Evolutionary conservation across 1,284 basidiomycete genomes (phyloP).

Genomic region (Rhodotorula sp.): DNA sequence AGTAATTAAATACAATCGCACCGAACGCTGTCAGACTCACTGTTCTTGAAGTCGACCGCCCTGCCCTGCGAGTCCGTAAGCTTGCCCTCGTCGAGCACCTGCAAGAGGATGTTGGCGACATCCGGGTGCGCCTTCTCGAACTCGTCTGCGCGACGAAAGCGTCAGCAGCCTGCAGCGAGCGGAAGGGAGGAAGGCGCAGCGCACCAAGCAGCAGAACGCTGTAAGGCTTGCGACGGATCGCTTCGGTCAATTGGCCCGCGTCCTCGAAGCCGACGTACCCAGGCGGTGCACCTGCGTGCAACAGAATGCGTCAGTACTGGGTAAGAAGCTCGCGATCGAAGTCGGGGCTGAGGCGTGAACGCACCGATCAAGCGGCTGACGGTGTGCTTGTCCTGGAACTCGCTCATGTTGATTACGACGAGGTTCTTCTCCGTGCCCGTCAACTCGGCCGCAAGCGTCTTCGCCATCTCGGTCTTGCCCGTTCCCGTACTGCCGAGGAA

Average conservation of each 20-base stretch:
- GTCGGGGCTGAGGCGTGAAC: conserved; percentile 50
- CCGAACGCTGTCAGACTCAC: conserved; percentile 44
- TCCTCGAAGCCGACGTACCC: conserved; percentile 48
- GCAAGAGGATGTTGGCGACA: conserved; percentile 84
- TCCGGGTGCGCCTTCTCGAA: conserved; percentile 82
- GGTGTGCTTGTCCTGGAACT: conserved; percentile 85
- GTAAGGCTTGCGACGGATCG: conserved; percentile 51
- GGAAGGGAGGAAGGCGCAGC: conserved; percentile 49
- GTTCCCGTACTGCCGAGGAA: conserved; percentile 80
- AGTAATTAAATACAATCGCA: not conserved
- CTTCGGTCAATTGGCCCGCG: conserved; percentile 75
- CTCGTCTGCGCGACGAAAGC: conserved; percentile 75
- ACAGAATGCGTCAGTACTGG: not conserved
- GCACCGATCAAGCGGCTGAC: conserved; percentile 79
- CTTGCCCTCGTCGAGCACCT: conserved; percentile 86
- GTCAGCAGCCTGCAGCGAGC: conserved; percentile 50
- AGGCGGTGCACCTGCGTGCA: conserved; percentile 74
- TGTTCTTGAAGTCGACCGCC: conserved; percentile 62
- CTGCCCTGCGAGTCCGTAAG: conserved; percentile 65
- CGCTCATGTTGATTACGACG: conserved; percentile 54
- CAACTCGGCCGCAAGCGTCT: conserved; percentile 62
- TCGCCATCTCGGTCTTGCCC: conserved; percentile 79
- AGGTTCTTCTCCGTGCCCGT: conserved; percentile 36
- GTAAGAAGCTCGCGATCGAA: not conserved
- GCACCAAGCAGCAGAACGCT: conserved; percentile 76